phyloP scores from a whole-genome alignment of 2,329 filamentous ascomycete genomes.

The Botrytis elliptica region DNA sequence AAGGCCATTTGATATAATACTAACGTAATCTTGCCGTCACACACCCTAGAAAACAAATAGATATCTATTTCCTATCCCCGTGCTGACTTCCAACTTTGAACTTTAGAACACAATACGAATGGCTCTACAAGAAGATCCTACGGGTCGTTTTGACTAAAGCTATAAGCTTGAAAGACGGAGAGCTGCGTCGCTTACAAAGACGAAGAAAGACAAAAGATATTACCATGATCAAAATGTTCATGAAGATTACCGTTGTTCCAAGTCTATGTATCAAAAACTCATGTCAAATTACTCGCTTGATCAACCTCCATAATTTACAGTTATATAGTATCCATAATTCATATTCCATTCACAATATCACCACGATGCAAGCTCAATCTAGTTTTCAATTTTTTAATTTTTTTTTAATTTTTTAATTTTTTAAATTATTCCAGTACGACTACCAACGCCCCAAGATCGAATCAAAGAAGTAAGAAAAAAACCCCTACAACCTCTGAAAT shows the following conservation, averaged over 20 bases:
- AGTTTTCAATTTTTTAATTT: too few species aligned
- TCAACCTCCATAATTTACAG: background rate
- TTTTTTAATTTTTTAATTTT: background rate
- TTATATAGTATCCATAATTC: fast-evolving
- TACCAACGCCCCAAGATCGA: background rate
- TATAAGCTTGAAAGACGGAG: background rate
- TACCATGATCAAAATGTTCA: background rate
- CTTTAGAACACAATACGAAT: background rate
- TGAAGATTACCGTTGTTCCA: background rate
- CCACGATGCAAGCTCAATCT: background rate
- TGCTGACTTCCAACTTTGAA: background rate
- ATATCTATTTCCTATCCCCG: background rate
- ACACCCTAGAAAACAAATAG: background rate
- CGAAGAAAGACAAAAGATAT: too few species aligned
- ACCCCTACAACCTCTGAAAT: background rate
- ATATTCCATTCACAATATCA: background rate
- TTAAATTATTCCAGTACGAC: background rate
- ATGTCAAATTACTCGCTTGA: background rate
- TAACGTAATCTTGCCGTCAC: fast-evolving
- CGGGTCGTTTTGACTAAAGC: background rate
- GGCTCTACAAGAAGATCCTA: fast-evolving
- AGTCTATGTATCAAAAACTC: background rate
- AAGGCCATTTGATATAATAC: too few species aligned
- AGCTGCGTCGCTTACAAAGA: background rate
- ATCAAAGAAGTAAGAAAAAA: background rate